phyloP scores from a whole-genome alignment of 345 rosid genomes.

The Eucalyptus regnans region DNA sequence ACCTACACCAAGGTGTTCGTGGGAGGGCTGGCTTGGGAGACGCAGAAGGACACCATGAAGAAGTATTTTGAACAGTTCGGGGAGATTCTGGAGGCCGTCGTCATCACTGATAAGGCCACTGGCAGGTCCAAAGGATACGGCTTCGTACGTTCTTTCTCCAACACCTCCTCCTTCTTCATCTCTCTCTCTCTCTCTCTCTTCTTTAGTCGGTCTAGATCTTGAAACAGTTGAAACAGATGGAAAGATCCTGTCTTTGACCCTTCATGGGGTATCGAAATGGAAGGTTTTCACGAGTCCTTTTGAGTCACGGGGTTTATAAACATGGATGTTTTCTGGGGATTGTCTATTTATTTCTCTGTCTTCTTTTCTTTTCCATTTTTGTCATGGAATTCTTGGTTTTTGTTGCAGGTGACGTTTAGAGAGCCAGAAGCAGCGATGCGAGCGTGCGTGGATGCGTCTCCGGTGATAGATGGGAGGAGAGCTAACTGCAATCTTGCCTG shows the following conservation, averaged over 20 bases:
- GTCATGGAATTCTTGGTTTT: neutral
- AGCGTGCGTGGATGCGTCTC: slow-evolving; percentile 90
- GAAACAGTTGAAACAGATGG: neutral
- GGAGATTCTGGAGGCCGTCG: slow-evolving; percentile 96
- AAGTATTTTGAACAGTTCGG: slow-evolving; percentile 94
- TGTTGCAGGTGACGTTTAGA: slow-evolving; percentile 74
- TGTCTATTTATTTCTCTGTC: neutral
- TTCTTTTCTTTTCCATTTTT: neutral
- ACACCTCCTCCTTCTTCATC: neutral
- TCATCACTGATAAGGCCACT: slow-evolving; percentile 90
- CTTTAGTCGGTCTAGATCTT: neutral
- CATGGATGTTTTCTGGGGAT: neutral
- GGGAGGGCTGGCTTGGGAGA: slow-evolving; percentile 98
- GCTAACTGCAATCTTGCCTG: slow-evolving; percentile 97
- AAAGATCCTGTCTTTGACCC: neutral
- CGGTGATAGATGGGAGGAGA: slow-evolving; percentile 96
- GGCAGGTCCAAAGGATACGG: slow-evolving; percentile 99
- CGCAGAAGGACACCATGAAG: slow-evolving; percentile 90
- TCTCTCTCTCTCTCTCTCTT: neutral
- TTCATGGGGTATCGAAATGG: neutral
- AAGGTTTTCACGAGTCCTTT: neutral
- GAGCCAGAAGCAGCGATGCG: slow-evolving; percentile 93
- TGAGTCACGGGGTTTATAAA: neutral
- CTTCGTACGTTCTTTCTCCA: slow-evolving; percentile 43
- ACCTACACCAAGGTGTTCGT: slow-evolving; percentile 94